Evolutionary conservation across 306 rosid species (phyloP), one percentile per base, ranked within the genome.

Genomic region (Vigna mungo): DNA sequence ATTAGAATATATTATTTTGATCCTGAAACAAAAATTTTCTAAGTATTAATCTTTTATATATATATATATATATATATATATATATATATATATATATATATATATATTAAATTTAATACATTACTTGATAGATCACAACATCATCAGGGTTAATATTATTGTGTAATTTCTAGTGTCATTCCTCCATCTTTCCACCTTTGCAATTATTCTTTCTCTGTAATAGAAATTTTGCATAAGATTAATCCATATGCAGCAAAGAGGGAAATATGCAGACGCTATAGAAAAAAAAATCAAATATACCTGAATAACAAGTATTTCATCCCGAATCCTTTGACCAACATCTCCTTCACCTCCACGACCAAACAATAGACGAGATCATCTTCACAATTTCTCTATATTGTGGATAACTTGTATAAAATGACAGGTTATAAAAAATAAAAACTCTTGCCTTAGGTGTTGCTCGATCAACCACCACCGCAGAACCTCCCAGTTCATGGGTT

Each of bases 311-410:
- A 92, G 88, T 83, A 95, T 95, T 83, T 95, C 99, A 85, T 95
- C 99, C 48, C 97, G 91, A 87, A 95, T 92, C 82, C 99, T 86
- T 84, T 95, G 99, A 78, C 99, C 99, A 27, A 95, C 97, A 82
- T 90, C 99, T 59, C 99, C 97, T 87, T 95, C 92, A 69, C 97
- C 99, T 78, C 99, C 99, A 66, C 97, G 97, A 13, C 99, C 99
- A 20, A 81, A 95, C 91, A 70, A 97, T 92, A 49, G 99, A 92
- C 93, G 92, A 47, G 78, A 95, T 90, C 97, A 95, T 92, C 77
- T 90, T 84, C 78, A 90, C 86, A 85, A 89, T 84, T 84, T 95
- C 99, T 51, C 86, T 87, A 68, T 87, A 80, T 86, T 88, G 90
- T 62, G 97, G 97, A 80, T 88, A 73, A 74, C 77, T 90, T 41